Conservation (phyloP, 805 yeast genomes). For the Candida ipomoeae region DNA sequence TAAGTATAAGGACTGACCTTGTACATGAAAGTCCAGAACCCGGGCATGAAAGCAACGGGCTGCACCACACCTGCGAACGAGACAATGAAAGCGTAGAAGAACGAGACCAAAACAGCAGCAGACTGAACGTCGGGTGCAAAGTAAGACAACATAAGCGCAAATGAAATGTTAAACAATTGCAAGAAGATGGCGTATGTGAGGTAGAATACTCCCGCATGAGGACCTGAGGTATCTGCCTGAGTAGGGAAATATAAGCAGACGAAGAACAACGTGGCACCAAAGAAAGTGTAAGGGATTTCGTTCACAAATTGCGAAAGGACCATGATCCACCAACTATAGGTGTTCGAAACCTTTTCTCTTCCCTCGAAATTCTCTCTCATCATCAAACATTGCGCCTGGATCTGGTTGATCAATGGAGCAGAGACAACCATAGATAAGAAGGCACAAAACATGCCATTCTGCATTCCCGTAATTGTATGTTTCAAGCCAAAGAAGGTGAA, state of each 20-base stretch:
- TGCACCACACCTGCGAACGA: conserved; percentile 54
- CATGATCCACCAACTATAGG: conserved; percentile 67
- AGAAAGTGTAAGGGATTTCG: conserved; percentile 56
- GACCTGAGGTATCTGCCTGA: conserved; percentile 12
- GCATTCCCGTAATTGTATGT: conserved; percentile 25
- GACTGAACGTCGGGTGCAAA: conserved; percentile 63
- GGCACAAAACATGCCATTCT: conserved; percentile 40
- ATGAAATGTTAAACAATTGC: conserved; percentile 36
- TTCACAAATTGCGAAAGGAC: conserved; percentile 48
- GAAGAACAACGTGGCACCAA: conserved; percentile 28
- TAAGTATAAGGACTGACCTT: conserved; percentile 46
- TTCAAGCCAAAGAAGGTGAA: conserved; percentile 31
- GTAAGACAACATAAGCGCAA: conserved; percentile 50
- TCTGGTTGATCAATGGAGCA: conserved; percentile 59
- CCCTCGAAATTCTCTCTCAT: conserved; percentile 65
- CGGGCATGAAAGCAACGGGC: conserved; percentile 41
- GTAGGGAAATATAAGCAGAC: conserved; percentile 40
- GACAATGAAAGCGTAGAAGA: conserved; percentile 54
- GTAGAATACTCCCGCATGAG: conserved; percentile 39
- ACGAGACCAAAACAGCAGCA: conserved; percentile 56
- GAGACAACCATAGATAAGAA: conserved; percentile 56
- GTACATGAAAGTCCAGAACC: conserved; percentile 48
- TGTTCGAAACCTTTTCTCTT: conserved; percentile 66
- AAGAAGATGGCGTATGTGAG: conserved; percentile 45
- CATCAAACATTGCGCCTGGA: conserved; percentile 53